Conservation (phyloP, 805 yeast genomes). For the Lachancea sp. region DNA sequence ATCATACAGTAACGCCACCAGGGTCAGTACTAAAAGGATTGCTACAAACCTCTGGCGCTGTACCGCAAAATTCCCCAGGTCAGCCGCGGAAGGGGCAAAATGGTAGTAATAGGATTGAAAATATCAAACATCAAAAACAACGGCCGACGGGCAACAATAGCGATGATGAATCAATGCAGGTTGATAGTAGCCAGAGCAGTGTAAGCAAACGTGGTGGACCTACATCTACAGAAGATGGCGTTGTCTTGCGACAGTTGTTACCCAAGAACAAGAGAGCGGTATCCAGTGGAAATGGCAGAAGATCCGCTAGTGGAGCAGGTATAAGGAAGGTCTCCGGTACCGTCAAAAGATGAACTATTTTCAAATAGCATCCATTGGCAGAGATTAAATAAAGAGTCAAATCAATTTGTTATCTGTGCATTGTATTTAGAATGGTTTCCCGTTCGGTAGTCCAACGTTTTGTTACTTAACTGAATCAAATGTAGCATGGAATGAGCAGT, state of each 20-base stretch:
- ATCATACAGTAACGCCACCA: constrained; percentile 29
- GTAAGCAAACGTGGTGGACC: constrained; percentile 10
- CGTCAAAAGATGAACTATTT: constrained; percentile 16
- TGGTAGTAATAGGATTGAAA: constrained; percentile 33
- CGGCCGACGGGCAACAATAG: constrained; percentile 16
- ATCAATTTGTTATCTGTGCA: too few species aligned
- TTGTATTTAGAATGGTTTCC: too few species aligned
- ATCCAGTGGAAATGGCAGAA: constrained; percentile 24
- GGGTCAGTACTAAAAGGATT: constrained; percentile 31
- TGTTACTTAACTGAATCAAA: constrained; percentile 8
- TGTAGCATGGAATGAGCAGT: constrained; percentile 29
- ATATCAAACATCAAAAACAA: constrained; percentile 20
- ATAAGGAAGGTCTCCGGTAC: constrained; percentile 33
- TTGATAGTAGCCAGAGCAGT: constrained; percentile 23
- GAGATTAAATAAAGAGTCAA: too few species aligned
- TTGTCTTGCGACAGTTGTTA: constrained; percentile 24
- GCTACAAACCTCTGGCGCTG: constrained; percentile 32
- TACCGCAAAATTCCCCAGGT: constrained; percentile 92
- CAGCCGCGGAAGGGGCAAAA: constrained; percentile 76
- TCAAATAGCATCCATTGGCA: too few species aligned
- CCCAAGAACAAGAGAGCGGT: constrained; percentile 29
- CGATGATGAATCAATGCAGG: constrained; percentile 28
- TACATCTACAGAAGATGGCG: constrained; percentile 16
- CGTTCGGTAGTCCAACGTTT: too few species aligned
- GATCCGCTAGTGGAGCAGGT: constrained; percentile 32